Base-by-base conservation (phyloP, 2,329 filamentous ascomycete species). In the Cladophialophora psammophila region DNA sequence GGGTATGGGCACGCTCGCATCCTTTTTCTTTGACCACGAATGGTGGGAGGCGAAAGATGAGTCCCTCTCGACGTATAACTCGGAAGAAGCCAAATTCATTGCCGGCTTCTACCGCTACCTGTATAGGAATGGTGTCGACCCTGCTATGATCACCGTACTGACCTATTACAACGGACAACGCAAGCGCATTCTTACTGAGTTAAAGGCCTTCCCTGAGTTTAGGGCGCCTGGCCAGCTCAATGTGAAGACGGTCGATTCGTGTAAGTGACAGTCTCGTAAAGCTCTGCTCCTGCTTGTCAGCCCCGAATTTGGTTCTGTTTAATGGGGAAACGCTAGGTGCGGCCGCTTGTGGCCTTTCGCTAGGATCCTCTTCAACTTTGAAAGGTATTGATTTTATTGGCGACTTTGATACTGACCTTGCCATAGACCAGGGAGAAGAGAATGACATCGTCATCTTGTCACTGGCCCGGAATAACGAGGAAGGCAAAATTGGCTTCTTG, bases 81-180 rank as follows among this genome's bases (percentile, higher is more conserved):
- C 80, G 0, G 78, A 83, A 1, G 94, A 97, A 75, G 92, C 92
- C 0, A 80, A 86, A 1, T 94, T 97, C 89, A 82, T 97, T 35
- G 85, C 88, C 0, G 84, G 83, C 0, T 91, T 96, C 70, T 89
- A 89, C 70, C 80, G 86, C 32, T 91, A 97, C 73, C 85, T 97
- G 0, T 76, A 90, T 0, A 80, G 87, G 66, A 94, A 94, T 69
- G 89, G 89, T 0, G 79, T 90, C 0, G 72, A 80, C 0, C 76
- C 85, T 0, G 76, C 79, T 0, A 82, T 89, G 5, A 93, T 97
- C 64, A 96, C 93, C 0, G 81, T 97, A 2, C 78, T 97, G 58
- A 94, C 93, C 0, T 97, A 95, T 75, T 97, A 97, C 81, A 92
- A 91, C 52, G 93, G 91, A 0, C 94, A 97, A 75, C 85, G 90